Evolutionary conservation across 2,329 filamentous ascomycete genomes (phyloP), one percentile per base, ranked within the genome.

Genomic region (Claviceps cyperi): DNA sequence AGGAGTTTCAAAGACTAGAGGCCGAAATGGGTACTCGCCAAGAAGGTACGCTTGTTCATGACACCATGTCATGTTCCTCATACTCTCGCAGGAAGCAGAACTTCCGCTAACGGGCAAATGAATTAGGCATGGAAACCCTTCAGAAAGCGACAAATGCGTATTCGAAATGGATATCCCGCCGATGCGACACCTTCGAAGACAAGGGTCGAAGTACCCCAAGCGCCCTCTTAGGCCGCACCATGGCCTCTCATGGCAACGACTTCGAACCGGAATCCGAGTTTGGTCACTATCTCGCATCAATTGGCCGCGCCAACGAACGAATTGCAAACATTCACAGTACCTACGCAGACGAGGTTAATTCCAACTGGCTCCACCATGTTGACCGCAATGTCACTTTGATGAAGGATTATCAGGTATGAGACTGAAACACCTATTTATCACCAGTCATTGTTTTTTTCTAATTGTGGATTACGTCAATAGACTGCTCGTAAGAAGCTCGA

Each of bases 401-500:
- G 87, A 96, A 94, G 66, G 92, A 97, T 62, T 97, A 95, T 60
- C 89, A 96, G 76, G 86, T 91, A 74, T 50, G 76, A 35, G 21
- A 6, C 19, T 19, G 15, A 48, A 9, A 15, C 15, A 3, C n/a
- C 35, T 13, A 24, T 21, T 5, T 35, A 40, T 40, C 15, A 28
- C 49, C 11, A 9, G 28, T 4, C 9, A 35, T 37, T 35, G 8
- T 21, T 21, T n/a, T 22, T 8, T 14, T 36, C 14, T n/a, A 24
- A 19, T 36, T 14, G 11, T 36, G 5, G 8, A 5, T 39, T 28
- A 1, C 9, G 5, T 39, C 21, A 28, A 43, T 44, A 60, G 84
- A 75, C 78, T 56, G 80, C 91, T 47, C 84, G 91, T 62, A 96
- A 92, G 78, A 96, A 94, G 78, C 83, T 97, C 56, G 92, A 97